These are phyloP conservation scores for Wickerhamiella azymoides DNA, from an alignment of 805 yeast species.

Conservation along the genomic window DNA sequence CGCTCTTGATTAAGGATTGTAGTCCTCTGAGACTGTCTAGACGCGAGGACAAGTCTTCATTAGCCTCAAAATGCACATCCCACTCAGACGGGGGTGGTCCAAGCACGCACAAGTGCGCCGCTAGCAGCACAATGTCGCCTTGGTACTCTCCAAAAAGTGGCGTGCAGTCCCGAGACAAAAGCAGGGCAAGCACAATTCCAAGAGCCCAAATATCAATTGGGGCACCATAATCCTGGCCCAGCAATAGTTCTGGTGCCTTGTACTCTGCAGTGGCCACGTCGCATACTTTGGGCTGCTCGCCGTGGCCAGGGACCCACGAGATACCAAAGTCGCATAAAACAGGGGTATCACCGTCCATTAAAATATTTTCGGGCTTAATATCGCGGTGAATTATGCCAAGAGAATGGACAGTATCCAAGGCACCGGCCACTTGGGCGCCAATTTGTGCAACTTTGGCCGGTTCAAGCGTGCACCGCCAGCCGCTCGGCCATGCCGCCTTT, in stretches of 20 bases:
- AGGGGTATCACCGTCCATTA: constrained; percentile 29
- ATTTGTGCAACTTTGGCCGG: constrained; percentile 24
- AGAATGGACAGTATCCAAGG: constrained; percentile 17
- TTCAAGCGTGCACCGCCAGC: constrained; percentile 28
- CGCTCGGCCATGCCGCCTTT: constrained; percentile 24
- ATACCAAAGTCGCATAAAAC: constrained; percentile 56
- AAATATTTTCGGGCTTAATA: constrained; percentile 61
- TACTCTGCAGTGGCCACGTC: constrained; percentile 53
- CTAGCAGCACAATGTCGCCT: constrained; percentile 3
- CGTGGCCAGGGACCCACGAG: constrained; percentile 29
- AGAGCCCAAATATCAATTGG: constrained; percentile 61
- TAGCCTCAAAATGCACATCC: neutral
- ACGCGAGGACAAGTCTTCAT: neutral
- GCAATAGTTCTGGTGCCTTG: constrained; percentile 61
- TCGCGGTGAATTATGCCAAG: constrained; percentile 27
- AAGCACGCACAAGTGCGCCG: constrained; percentile 1
- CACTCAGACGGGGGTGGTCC: neutral
- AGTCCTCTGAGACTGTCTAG: neutral
- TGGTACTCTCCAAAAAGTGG: constrained; percentile 29
- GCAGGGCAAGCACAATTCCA: constrained; percentile 45
- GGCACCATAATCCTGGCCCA: constrained; percentile 41
- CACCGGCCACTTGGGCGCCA: constrained; percentile 15
- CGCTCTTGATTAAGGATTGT: neutral
- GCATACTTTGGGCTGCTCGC: constrained; percentile 27
- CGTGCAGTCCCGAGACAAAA: constrained; percentile 31